Evolutionary conservation across 805 yeast genomes (phyloP), one percentile per base, ranked within the genome.

Genomic region (Lachancea sp.): DNA sequence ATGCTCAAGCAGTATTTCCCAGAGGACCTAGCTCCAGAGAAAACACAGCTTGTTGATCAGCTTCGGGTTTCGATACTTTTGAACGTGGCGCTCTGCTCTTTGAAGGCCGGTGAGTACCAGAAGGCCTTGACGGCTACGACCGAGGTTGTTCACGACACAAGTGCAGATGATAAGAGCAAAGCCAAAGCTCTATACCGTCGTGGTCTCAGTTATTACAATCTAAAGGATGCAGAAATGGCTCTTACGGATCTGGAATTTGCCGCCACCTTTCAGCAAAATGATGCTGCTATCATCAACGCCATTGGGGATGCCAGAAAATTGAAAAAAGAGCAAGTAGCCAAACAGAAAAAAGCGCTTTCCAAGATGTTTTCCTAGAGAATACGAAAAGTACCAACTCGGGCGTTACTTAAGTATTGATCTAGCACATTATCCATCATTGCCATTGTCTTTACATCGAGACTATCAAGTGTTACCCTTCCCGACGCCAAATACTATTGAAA

Each of bases 131-230:
- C 67, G 19, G 77, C 83, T 4, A 72, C 95, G 2, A 68, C 78
- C 1, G 76, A 75, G 21, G 96, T 85, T 1, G 65, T 85, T 28
- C 82, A 75, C 38, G 73, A 71, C 19, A 81, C 75, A 26, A 60
- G 49, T 2, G 65, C 78, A 4, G 84, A 76, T 41, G 82, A 75
- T 29, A 74, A 78, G 46, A 78, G 87, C 17, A 75, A 74, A 58
- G 86, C 95, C 13, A 89, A 89, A 68, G 97, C 96, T 0, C 66
- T 76, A 32, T 89, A 80, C 68, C 80, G 97, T 60, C 79, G 90
- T 61, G 96, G 94, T 26, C 67, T 74, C 55, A 96, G 92, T 1
- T 72, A 78, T 53, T 62, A 76, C 45, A 63, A 73, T 7, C 65
- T 71, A 17, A 81, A 81, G 55, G 80, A 84, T 55, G 80, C 78